Conservation (phyloP, 1,284 basidiomycete species). For the Cutaneotrichosporon dermatis region DNA sequence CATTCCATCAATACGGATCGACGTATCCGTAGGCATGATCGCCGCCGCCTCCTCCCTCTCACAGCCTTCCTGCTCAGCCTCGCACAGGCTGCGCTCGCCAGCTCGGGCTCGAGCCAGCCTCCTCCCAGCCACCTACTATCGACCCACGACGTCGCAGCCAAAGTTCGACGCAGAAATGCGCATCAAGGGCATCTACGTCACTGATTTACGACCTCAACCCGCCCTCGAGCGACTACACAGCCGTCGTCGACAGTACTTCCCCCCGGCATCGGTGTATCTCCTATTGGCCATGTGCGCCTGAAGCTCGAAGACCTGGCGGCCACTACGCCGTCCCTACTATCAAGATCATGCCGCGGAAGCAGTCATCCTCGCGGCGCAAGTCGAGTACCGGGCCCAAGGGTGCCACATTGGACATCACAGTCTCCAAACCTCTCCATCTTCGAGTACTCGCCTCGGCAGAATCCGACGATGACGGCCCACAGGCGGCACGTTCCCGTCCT, state of each 20-base stretch:
- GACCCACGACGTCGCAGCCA: conserved; percentile 7
- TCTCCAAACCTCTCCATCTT: conserved; percentile 34
- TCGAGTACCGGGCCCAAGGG: conserved; percentile 9
- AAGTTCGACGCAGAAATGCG: conserved; percentile 22
- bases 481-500: conserved; percentile 41
- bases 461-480: conserved; percentile 23
- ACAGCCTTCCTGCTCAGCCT: conserved; percentile 29
- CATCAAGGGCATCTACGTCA: conserved; percentile 30
- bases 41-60: conserved; percentile 31
- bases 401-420: conserved; percentile 19
- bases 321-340: conserved; percentile 18
- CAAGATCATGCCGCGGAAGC: background rate
- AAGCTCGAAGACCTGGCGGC: conserved; percentile 31
- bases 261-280: conserved; percentile 28
- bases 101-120: background rate
- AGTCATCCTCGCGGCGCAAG: conserved; percentile 3
- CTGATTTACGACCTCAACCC: conserved; percentile 32
- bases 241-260: conserved; percentile 27
- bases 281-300: conserved; percentile 41
- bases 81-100: conserved; percentile 7
- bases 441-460: conserved; percentile 29
- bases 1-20: conserved; percentile 23
- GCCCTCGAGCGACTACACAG: conserved; percentile 2
- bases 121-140: background rate
- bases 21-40: conserved; percentile 28